Conservation (phyloP, 805 yeast species). For the Pichia rugopelliculosa region DNA sequence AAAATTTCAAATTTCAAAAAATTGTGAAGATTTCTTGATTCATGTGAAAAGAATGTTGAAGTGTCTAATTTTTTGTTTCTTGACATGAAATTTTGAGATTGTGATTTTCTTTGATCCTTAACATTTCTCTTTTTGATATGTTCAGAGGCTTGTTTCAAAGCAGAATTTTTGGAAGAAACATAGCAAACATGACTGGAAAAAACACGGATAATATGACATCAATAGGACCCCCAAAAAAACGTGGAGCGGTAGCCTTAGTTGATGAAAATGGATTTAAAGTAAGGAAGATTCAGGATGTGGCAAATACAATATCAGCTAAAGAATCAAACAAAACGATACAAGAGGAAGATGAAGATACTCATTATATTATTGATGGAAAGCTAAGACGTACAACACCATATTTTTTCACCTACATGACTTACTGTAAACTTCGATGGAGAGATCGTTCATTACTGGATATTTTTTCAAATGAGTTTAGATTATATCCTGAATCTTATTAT, state of each 20-base stretch:
- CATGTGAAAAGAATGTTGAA: background rate
- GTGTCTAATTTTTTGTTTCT: background rate
- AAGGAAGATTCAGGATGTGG: slow-evolving; percentile 38
- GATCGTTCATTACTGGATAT: slow-evolving; percentile 74
- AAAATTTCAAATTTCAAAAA: background rate
- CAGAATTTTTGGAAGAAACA: background rate
- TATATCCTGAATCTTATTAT: slow-evolving; percentile 64
- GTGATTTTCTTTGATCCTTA: background rate
- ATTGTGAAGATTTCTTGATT: background rate
- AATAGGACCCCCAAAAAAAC: slow-evolving; percentile 2
- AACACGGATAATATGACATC: background rate
- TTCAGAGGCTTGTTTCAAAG: background rate
- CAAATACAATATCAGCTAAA: slow-evolving; percentile 33
- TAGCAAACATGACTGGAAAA: background rate
- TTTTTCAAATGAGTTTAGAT: slow-evolving; percentile 79
- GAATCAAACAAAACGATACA: slow-evolving; percentile 31
- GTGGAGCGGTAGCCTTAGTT: slow-evolving; percentile 8
- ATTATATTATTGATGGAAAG: slow-evolving; percentile 49
- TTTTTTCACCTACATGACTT: slow-evolving; percentile 81
- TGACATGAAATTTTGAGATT: background rate
- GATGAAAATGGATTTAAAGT: slow-evolving; percentile 44
- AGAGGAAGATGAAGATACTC: slow-evolving; percentile 54
- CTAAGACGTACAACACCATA: slow-evolving; percentile 77
- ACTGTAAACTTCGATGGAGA: slow-evolving; percentile 89
- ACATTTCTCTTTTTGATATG: background rate